Evolutionary conservation across 306 rosid species (phyloP), one percentile per base, ranked within the genome.

Genomic region (Vigna unguiculata): DNA sequence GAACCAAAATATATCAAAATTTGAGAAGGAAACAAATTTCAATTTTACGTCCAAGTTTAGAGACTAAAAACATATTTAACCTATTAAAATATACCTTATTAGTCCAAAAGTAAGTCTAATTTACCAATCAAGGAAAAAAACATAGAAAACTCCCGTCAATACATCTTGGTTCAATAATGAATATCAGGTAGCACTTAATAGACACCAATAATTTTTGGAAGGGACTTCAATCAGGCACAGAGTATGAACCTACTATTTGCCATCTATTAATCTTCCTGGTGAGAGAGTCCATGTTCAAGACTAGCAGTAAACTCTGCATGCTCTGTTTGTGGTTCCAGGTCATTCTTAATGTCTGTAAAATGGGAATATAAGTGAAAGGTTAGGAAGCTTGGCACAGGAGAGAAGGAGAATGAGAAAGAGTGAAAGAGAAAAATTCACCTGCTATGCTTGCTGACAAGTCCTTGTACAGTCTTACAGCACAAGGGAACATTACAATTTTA

Each of bases 401-500:
- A 71, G 28, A 12, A 54, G 36, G 32, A 8, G 69, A 46, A 16
- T 9, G 19, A 22, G 25, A 57, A 25, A 46, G 53, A 54, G 6
- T 41, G 6, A n/a, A 22, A 17, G 48, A 51, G 40, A 32, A 17
- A 58, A 25, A 22, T 34, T 58, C 32, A 70, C 71, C 67, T 60
- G 21, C 61, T 54, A 7, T 32, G 22, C 47, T 48, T 61, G 22
- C 3, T 24, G 17, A 1, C 2, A 78, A 61, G 66, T 70, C 38
- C 40, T 78, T 78, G 24, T 3, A 14, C 19, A 82, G 22, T n/a
- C 51, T 41, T 20, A 25, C 4, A 32, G n/a, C n/a, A 34, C n/a
- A 5, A 4, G 80, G 71, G 32, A 85, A 85, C 91, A 60, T 87
- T 52, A 87, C 38, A 60, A 78, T 77, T 55, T 82, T 77, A 51